Conservation (phyloP, 257 asterid genomes). For the Schizonepeta tenuifolia region DNA sequence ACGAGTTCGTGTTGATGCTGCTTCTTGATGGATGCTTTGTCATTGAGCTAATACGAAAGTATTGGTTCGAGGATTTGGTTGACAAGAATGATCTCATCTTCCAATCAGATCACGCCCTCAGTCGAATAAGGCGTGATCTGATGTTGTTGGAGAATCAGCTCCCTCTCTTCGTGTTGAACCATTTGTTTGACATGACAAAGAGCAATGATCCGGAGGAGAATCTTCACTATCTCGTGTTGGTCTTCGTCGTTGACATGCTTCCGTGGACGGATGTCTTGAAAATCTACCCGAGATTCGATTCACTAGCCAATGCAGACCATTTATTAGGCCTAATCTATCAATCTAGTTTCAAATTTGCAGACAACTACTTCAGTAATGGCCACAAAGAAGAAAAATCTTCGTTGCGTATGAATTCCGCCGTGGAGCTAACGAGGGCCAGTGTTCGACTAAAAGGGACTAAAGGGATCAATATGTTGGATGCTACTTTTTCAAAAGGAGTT, state of each 20-base stretch:
- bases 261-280: conserved; percentile 2
- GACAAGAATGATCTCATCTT: conserved; percentile 32
- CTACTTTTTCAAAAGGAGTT: background rate
- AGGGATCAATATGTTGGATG: background rate
- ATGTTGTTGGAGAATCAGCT: conserved; percentile 49
- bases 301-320: background rate
- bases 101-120: conserved; percentile 28
- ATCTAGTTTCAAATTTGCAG: background rate
- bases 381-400: background rate
- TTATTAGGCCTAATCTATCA: conserved; percentile 32
- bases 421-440: conserved; percentile 28
- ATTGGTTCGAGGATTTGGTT: background rate
- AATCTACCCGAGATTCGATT: background rate
- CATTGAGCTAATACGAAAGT: conserved; percentile 32
- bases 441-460: conserved; percentile 1
- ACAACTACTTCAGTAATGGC: background rate
- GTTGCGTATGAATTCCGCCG: background rate
- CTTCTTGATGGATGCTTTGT: conserved; percentile 51
- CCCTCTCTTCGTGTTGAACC: conserved; percentile 32
- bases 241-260: background rate
- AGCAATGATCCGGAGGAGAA: conserved; percentile 9
- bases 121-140: conserved; percentile 21
- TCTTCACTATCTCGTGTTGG: background rate
- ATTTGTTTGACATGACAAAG: conserved; percentile 34
- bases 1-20: conserved; percentile 41